Evolutionary conservation across 148 eudicot species (phyloP).

Genomic region (Rhododendron ovatum): DNA sequence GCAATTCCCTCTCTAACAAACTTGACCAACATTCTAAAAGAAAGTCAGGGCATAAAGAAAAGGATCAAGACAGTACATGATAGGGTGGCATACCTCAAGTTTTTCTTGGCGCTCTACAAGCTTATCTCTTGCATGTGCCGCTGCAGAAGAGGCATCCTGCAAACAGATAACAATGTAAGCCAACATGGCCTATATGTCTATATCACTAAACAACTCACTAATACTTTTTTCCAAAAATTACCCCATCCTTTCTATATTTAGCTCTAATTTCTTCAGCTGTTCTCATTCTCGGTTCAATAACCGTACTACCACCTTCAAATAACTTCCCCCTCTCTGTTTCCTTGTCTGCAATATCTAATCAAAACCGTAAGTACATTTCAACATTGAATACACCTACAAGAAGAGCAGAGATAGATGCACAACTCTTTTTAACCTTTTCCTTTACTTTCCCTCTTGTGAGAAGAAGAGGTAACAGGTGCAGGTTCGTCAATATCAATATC

Average conservation of each 20-base stretch:
- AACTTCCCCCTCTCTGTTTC: slow-evolving; percentile 59
- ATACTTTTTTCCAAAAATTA: slow-evolving; percentile 15
- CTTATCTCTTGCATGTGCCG: slow-evolving; percentile 79
- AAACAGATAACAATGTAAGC: slow-evolving; percentile 20
- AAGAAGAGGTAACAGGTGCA: slow-evolving; percentile 32
- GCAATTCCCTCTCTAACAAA: background rate
- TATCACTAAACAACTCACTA: background rate
- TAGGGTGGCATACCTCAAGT: slow-evolving; percentile 60
- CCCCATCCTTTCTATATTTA: slow-evolving; percentile 68
- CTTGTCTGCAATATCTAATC: slow-evolving; percentile 40
- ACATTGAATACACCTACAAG: background rate
- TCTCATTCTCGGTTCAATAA: slow-evolving; percentile 60
- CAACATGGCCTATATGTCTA: background rate
- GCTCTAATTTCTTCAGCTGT: slow-evolving; percentile 90
- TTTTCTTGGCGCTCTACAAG: slow-evolving; percentile 86
- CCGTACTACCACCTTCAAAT: slow-evolving; percentile 70
- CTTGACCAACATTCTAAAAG: background rate
- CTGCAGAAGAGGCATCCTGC: slow-evolving; percentile 80
- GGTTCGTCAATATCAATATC: slow-evolving; percentile 83
- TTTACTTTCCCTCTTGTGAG: slow-evolving; percentile 27
- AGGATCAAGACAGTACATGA: background rate
- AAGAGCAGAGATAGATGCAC: background rate
- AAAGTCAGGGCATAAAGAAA: background rate
- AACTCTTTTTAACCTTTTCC: slow-evolving; percentile 40
- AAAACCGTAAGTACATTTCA: slow-evolving; percentile 13